These are phyloP conservation scores for Candida yuanshanica DNA, from an alignment of 805 yeast genomes.

Conservation along the genomic window DNA sequence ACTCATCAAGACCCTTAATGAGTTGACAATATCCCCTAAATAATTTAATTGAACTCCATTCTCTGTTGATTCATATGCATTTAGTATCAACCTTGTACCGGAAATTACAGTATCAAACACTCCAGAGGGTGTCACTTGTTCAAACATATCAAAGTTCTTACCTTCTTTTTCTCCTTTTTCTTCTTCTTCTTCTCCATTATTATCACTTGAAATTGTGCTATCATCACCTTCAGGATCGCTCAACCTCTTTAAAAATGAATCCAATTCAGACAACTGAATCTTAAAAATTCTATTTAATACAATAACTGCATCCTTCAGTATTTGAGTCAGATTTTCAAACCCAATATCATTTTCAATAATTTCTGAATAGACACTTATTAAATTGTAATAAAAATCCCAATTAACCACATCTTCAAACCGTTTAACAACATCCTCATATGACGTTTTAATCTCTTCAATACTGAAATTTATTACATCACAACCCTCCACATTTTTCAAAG, in stretches of 20 bases:
- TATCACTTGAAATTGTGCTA: conserved; percentile 10
- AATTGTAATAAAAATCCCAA: conserved; percentile 25
- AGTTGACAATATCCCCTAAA: background rate
- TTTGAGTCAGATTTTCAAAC: conserved; percentile 11
- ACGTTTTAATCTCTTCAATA: conserved; percentile 10
- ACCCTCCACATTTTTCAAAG: conserved; percentile 27
- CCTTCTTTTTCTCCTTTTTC: conserved; percentile 12
- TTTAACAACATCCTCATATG: conserved; percentile 10
- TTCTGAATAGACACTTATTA: conserved; percentile 17
- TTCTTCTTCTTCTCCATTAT: conserved; percentile 9
- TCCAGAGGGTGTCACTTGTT: conserved; percentile 21
- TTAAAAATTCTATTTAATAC: conserved; percentile 10
- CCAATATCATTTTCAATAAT: conserved; percentile 5
- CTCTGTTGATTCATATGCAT: conserved; percentile 10
- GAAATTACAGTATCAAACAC: conserved; percentile 16
- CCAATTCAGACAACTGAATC: conserved; percentile 17
- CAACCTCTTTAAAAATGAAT: conserved; percentile 11
- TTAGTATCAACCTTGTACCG: conserved; percentile 8
- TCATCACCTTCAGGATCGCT: conserved; percentile 13
- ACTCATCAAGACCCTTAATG: background rate
- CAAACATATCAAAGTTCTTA: conserved; percentile 16
- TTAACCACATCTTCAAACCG: conserved; percentile 14
- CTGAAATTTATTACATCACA: conserved; percentile 5
- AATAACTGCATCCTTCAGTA: conserved; percentile 4
- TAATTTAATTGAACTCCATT: conserved; percentile 7